phyloP scores from a whole-genome alignment of 352 stramenopile species.

The Phytopythium aichiense region DNA sequence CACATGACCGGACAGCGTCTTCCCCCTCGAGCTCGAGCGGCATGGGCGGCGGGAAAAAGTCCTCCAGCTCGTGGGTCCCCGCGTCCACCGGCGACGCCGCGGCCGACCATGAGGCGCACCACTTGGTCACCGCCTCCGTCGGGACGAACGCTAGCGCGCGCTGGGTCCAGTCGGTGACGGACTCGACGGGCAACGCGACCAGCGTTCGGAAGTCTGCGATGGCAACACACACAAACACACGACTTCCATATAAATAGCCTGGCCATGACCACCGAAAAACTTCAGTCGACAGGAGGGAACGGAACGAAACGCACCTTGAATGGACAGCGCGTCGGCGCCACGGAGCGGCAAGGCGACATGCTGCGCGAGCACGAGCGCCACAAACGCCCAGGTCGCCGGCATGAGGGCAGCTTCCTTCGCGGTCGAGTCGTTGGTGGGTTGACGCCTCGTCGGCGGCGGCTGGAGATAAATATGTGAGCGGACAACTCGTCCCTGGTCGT shows the following conservation, averaged over 20 bases:
- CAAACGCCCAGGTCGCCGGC: background rate
- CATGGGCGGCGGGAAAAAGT: conserved; percentile 25
- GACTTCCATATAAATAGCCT: background rate
- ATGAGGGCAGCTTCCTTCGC: background rate
- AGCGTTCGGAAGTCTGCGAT: background rate
- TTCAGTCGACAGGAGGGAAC: background rate
- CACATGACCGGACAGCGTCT: conserved; percentile 22
- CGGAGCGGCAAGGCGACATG: background rate
- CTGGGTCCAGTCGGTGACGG: background rate
- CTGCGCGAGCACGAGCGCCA: background rate
- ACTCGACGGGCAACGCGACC: background rate
- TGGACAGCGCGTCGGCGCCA: background rate
- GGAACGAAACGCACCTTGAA: background rate
- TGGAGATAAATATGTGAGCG: background rate
- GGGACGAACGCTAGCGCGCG: background rate
- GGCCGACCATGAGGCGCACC: background rate
- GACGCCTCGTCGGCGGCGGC: background rate
- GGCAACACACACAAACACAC: background rate
- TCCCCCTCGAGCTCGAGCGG: conserved; percentile 18
- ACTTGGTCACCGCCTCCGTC: background rate
- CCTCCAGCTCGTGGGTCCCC: conserved; percentile 3
- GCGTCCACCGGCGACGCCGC: background rate
- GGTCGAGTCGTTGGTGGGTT: background rate
- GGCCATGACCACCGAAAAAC: background rate
- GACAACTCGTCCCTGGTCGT: too few species aligned